Percentiles rank a stretch among this genome's conserved stretches.
These are phyloP conservation scores for Tricholoma hemisulphureum DNA, from an alignment of 768 basidiomycete genomes.

Conservation along the genomic window DNA sequence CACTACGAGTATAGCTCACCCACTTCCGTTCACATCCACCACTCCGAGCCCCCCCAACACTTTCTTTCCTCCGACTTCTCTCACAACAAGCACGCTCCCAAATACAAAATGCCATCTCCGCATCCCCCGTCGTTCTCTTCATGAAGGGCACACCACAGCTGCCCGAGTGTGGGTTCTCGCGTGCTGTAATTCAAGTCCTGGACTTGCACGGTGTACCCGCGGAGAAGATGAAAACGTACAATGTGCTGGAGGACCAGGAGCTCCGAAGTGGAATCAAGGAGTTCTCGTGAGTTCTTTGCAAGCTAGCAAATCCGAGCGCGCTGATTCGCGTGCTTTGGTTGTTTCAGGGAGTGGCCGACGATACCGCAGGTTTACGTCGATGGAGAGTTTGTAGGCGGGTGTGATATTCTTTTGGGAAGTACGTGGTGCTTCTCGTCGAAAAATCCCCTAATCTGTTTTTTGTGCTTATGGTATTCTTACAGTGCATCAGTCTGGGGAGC, in stretches of 20 bases:
- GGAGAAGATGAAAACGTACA: constrained; percentile 85
- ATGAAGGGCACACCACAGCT: constrained; percentile 93
- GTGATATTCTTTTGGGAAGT: constrained; percentile 92
- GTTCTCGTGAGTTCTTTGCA: constrained; percentile 74
- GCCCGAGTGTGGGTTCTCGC: constrained; percentile 94
- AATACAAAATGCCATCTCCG: constrained; percentile 71
- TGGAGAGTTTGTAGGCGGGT: constrained; percentile 95
- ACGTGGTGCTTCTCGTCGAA: constrained; percentile 35
- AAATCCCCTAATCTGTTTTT: constrained; percentile 2
- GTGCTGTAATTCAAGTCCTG: constrained; percentile 89
- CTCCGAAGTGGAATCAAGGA: constrained; percentile 88
- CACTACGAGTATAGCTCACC: constrained; percentile 23
- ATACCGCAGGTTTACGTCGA: constrained; percentile 94
- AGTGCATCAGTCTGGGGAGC: constrained; percentile 98
- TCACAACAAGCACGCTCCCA: constrained; percentile 59
- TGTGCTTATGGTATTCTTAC: constrained; percentile 2
- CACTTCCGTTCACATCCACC: constrained; percentile 27
- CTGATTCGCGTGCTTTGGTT: not conserved
- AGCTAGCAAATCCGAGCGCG: not conserved
- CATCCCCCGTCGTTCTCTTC: constrained; percentile 87
- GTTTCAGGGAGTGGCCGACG: constrained; percentile 90
- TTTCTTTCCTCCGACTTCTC: constrained; percentile 41
- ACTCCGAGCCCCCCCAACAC: constrained; percentile 16
- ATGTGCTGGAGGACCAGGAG: constrained; percentile 85
- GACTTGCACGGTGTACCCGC: constrained; percentile 77